These are phyloP conservation scores for Rhytidiadelphus loreus DNA, from an alignment of 225 moss, liverwort and hornwort genomes.

Conservation along the genomic window DNA sequence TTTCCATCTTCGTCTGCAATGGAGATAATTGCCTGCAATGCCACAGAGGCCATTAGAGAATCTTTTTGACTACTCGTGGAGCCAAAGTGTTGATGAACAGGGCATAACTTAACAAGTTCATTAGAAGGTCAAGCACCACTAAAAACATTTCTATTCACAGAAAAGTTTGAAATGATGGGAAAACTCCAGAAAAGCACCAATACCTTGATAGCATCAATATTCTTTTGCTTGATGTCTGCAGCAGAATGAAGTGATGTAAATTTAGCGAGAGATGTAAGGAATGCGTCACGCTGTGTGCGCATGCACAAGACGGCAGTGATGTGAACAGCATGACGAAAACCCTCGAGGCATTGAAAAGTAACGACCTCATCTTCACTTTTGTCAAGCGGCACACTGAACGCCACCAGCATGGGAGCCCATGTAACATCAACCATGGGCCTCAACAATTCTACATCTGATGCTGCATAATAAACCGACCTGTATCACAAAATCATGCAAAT, in stretches of 20 bases:
- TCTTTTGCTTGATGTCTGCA: slow-evolving; percentile 99
- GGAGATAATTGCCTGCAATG: slow-evolving; percentile 86
- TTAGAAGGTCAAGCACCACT: not conserved
- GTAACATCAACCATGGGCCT: slow-evolving; percentile 99
- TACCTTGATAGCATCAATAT: slow-evolving; percentile 99
- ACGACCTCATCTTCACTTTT: slow-evolving; percentile 99
- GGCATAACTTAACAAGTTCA: not conserved
- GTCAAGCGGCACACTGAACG: slow-evolving; percentile 96
- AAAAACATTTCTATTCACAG: not conserved
- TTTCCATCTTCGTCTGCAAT: slow-evolving; percentile 99
- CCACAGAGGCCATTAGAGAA: not conserved
- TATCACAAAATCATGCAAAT: not conserved
- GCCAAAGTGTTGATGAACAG: not conserved
- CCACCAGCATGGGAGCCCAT: slow-evolving; percentile 99
- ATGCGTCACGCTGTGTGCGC: slow-evolving; percentile 98
- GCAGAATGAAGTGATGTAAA: slow-evolving; percentile 99
- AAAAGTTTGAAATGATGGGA: not conserved
- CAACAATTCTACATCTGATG: slow-evolving; percentile 92
- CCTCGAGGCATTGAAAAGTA: slow-evolving; percentile 98
- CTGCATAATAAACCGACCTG: slow-evolving; percentile 98
- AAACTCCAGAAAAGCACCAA: not conserved
- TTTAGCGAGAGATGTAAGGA: slow-evolving; percentile 95
- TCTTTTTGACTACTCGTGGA: not conserved
- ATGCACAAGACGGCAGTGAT: slow-evolving; percentile 95
- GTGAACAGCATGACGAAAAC: slow-evolving; percentile 97